Evolutionary conservation across 2,329 filamentous ascomycete species (phyloP).

Genomic region (Pyricularia sp.): DNA sequence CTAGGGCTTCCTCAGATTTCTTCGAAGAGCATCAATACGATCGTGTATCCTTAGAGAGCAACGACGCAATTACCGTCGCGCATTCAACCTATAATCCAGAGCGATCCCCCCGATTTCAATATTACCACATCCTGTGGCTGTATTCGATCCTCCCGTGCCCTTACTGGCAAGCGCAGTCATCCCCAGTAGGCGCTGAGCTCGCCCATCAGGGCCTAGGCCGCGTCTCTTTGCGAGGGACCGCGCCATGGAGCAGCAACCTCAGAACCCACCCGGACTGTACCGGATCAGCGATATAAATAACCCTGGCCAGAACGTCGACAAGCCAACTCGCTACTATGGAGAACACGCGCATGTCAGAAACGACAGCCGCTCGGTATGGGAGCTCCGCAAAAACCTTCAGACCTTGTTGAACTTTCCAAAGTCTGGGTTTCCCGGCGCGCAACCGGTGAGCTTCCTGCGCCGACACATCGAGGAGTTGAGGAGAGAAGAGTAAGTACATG

Average conservation of each 20-base stretch:
- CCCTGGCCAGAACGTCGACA: constrained; percentile 5
- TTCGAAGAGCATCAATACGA: neutral
- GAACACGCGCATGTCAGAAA: constrained; percentile 17
- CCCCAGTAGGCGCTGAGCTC: neutral
- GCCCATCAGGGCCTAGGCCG: neutral
- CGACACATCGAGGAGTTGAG: constrained; percentile 77
- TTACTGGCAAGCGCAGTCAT: neutral
- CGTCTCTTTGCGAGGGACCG: neutral
- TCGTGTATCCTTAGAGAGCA: neutral
- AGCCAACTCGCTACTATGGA: constrained; percentile 11
- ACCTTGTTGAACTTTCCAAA: constrained; percentile 61
- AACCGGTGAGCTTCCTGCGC: constrained; percentile 85
- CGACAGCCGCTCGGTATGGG: neutral
- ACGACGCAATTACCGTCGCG: neutral
- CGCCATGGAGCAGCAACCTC: neutral
- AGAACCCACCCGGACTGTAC: neutral
- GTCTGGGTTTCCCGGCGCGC: constrained; percentile 73
- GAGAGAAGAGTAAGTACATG: constrained; percentile 54
- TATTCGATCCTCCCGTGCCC: neutral
- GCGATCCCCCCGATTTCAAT: neutral
- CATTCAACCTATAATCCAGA: neutral
- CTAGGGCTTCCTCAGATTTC: neutral
- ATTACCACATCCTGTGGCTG: neutral
- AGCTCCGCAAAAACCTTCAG: constrained; percentile 63
- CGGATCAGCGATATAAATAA: constrained; percentile 4